Base-by-base conservation (phyloP, 169 alveolate genomes). In the Cryptosporidium ubiquitum region DNA sequence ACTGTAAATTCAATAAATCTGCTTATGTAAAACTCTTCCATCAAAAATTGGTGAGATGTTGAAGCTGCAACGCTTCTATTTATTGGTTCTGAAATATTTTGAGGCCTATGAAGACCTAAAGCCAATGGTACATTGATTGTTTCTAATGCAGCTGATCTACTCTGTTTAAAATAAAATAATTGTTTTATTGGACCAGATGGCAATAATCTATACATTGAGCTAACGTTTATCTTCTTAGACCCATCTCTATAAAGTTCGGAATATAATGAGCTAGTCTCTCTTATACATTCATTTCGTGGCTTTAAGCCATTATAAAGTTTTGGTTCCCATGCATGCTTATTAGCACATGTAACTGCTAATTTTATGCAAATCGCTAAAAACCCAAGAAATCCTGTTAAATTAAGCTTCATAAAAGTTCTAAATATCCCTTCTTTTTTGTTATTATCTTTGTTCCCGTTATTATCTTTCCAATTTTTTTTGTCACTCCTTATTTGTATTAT, bases 61-160 rank as follows among this genome's bases (percentile, higher is more conserved):
- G 89, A 58, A 6, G 89, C 74, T n/a, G 61, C 71, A 31, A 79
- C 89, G 40, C 79, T 64, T 61, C 89, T 58, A 79, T 58, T 58
- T 6, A 64, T 61, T 42, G 89, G 89, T 14, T 26, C 39, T 2
- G 73, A 37, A 42, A 79, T 60, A 7, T 23, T 79, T 35, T 79
- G 89, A 0, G 89, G 89, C 14, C 89, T 40, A 33, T 79, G 89
- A 16, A 79, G 69, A 9, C 89, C 89, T 7, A 79, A 23, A 39
- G 64, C 60, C 6, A 79, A 66, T 5, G 89, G 89, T 31, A 79
- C 89, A 29, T 79, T 42, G 3, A 79, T 49, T 26, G 89, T n/a
- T 29, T 58, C 89, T 14, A 61, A 10, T 1, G 68, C 79, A 40
- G 79, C 55, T 2, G 44, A 18, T 42, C 26, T 79, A 66, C 79